A percentile compares a stretch with the other conserved stretches of the same genome.
Evolutionary conservation across 108 stramenopile species (phyloP).

Genomic region (Poteriospumella lacustris): DNA sequence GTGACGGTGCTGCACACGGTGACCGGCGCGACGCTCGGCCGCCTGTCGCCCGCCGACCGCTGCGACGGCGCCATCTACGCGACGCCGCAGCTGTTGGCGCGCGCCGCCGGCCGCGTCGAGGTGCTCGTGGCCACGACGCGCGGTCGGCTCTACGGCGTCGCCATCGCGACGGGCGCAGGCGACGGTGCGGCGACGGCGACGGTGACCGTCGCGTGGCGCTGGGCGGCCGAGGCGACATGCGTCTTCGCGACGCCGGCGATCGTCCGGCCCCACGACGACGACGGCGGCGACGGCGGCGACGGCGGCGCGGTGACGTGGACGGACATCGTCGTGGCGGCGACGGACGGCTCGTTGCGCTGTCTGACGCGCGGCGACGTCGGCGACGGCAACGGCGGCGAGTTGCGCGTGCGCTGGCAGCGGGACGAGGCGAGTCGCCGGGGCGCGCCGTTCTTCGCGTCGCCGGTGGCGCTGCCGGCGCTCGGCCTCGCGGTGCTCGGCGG

Average conservation of each 20-base stretch:
- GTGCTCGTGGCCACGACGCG: neutral
- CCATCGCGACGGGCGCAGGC: too few species aligned
- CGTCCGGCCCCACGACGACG: neutral
- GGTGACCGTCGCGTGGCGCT: too few species aligned
- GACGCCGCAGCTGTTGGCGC: neutral
- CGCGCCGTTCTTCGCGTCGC: neutral
- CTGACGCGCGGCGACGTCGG: neutral
- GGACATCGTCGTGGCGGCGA: neutral
- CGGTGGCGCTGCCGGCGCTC: neutral
- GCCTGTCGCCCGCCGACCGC: neutral
- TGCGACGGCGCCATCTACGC: neutral
- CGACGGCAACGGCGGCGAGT: neutral
- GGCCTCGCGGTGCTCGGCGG: neutral
- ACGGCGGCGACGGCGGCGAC: neutral
- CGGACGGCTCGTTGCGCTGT: neutral
- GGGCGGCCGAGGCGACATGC: too few species aligned
- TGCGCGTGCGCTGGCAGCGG: neutral
- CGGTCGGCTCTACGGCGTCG: neutral
- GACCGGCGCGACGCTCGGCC: neutral
- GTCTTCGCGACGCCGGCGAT: neutral
- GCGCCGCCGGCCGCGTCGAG: neutral
- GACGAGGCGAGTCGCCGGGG: neutral
- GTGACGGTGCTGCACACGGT: neutral
- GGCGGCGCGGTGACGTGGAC: neutral
- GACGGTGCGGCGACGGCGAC: too few species aligned